Evolutionary conservation across 208 protist species (phyloP).

Genomic region (Trypanosoma melophagium): DNA sequence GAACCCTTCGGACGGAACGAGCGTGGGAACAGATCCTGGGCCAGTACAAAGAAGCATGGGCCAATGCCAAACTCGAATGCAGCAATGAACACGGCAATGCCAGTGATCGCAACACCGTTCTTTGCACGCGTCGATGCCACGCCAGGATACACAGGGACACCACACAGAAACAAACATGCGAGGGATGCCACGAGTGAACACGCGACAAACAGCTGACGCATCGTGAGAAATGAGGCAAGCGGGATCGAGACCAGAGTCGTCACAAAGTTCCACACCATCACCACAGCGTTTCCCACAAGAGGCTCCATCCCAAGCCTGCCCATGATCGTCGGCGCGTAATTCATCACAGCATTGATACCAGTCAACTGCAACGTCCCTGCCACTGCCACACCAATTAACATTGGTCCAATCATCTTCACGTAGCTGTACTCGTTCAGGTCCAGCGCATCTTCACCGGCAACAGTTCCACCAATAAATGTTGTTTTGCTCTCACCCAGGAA

Average conservation of each 20-base stretch:
- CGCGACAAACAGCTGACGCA: constrained; percentile 73
- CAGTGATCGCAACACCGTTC: constrained; percentile 72
- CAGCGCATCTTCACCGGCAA: constrained; percentile 19
- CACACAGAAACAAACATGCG: constrained; percentile 79
- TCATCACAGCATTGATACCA: constrained; percentile 87
- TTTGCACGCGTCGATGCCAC: constrained; percentile 44
- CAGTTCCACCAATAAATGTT: constrained; percentile 19
- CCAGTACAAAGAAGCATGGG: constrained; percentile 80
- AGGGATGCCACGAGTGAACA: constrained; percentile 55
- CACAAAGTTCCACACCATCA: constrained; percentile 89
- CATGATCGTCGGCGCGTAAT: constrained; percentile 86
- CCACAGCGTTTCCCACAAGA: constrained; percentile 75
- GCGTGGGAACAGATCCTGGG: constrained; percentile 81
- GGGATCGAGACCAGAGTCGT: constrained; percentile 74
- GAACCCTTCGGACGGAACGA: constrained; percentile 73
- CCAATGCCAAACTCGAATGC: constrained; percentile 75
- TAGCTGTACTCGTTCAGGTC: constrained; percentile 55
- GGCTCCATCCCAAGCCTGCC: constrained; percentile 55
- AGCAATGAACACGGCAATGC: constrained; percentile 81
- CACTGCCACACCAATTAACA: constrained; percentile 51
- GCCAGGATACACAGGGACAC: constrained; percentile 74
- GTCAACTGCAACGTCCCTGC: constrained; percentile 77
- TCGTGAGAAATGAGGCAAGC: constrained; percentile 62
- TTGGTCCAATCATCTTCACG: constrained; percentile 41
- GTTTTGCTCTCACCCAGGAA: constrained; percentile 24